Percentiles rank a stretch among this genome's conserved stretches.
Evolutionary conservation across 305 asterid genomes (phyloP).

Genomic region (Striga hermonthica): DNA sequence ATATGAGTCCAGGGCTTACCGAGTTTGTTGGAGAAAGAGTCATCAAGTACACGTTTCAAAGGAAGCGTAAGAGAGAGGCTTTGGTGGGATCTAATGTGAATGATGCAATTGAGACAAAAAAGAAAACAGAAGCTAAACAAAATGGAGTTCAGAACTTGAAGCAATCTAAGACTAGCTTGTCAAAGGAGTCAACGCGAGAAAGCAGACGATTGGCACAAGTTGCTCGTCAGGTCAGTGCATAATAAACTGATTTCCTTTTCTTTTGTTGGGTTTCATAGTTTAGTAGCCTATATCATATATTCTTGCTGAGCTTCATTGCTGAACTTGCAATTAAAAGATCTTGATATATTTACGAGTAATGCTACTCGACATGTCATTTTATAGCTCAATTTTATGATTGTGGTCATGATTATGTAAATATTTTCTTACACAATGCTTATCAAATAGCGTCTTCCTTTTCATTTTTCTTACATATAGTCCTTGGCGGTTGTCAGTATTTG

Average conservation of each 20-base stretch:
- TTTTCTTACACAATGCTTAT: not conserved
- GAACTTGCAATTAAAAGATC: constrained; percentile 14
- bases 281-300: constrained; percentile 6
- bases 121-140: constrained; percentile 33
- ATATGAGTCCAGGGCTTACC: constrained; percentile 20
- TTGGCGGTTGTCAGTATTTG: no score
- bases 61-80: constrained; percentile 67
- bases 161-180: constrained; percentile 27
- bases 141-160: constrained; percentile 33
- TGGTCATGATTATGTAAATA: no score
- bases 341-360: not conserved
- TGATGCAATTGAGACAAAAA: constrained; percentile 33
- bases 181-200: constrained; percentile 44
- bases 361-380: no score
- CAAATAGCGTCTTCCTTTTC: no score
- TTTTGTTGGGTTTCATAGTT: constrained; percentile 7
- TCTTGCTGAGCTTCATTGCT: not conserved
- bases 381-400: no score
- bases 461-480: no score
- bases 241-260: constrained; percentile 15
- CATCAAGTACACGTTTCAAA: constrained; percentile 72
- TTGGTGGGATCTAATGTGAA: constrained; percentile 38
- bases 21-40: constrained; percentile 45
- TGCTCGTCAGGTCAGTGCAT: constrained; percentile 72
- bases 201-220: constrained; percentile 63